Conservation (phyloP, 164 flowering plant species). For the Warburgia ugandensis region DNA sequence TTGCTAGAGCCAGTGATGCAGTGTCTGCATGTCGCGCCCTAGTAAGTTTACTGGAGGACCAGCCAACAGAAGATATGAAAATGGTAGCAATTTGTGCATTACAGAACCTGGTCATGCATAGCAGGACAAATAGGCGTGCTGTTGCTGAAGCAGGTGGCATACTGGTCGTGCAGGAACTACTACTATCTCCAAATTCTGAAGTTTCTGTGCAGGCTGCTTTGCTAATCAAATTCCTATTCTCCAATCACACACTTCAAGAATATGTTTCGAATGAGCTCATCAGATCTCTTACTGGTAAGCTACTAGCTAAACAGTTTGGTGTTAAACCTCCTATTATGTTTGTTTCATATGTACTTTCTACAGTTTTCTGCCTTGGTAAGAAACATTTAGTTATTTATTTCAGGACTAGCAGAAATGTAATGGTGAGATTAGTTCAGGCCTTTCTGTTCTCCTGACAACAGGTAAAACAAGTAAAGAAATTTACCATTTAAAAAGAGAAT, state of each 20-base stretch:
- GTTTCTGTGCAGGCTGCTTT: slow-evolving; percentile 71
- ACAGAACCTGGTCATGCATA: slow-evolving; percentile 80
- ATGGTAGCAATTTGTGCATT: slow-evolving; percentile 87
- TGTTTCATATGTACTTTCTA: not conserved
- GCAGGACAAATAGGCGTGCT: slow-evolving; percentile 84
- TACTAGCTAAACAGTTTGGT: not conserved
- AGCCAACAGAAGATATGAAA: slow-evolving; percentile 73
- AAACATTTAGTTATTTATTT: not conserved
- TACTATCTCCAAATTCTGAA: slow-evolving; percentile 61
- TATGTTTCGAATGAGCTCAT: slow-evolving; percentile 86
- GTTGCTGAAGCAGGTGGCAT: slow-evolving; percentile 97
- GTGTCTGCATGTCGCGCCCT: slow-evolving; percentile 85
- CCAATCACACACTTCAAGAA: slow-evolving; percentile 85
- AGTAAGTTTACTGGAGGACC: slow-evolving; percentile 75
- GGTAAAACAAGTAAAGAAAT: too few relatives aligned
- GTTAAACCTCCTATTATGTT: not conserved
- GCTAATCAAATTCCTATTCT: slow-evolving; percentile 68
- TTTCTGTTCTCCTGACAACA: not conserved
- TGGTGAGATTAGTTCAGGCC: not conserved
- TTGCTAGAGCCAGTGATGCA: slow-evolving; percentile 73
- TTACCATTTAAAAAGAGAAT: too few relatives aligned
- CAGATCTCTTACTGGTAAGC: slow-evolving; percentile 71
- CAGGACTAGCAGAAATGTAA: not conserved
- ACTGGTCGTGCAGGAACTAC: slow-evolving; percentile 63
- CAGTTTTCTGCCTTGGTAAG: not conserved